Base-by-base conservation (phyloP, 2,329 filamentous ascomycete species). In the Pestalotiopsis sp. region DNA sequence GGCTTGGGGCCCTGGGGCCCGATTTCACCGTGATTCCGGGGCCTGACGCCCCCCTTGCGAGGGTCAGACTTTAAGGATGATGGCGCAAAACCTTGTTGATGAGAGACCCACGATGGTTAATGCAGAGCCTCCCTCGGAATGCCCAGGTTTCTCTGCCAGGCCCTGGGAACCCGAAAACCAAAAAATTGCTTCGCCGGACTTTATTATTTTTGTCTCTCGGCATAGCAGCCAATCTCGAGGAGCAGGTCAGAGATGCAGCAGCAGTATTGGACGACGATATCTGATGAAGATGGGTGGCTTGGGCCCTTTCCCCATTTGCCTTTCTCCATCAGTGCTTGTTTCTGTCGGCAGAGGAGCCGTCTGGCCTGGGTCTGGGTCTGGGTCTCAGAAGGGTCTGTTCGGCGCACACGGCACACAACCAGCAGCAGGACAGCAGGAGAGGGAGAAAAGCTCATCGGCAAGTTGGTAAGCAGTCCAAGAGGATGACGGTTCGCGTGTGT, bases 1-100 rank as follows among this genome's bases (percentile, higher is more conserved):
- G 63, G 41, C 41, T 31, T 65, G 49, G 49, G 45, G 17, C 45
- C 45, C 27, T n/a, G 41, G 39, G 27, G 13, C 52, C 23, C 41
- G 31, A 57, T 36, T n/a, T 36, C 41, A 38, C 25, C n/a, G 63
- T 57, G 63, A 27, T 65, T 57, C 63, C 45, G 41, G 20, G 27
- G 25, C 27, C 63, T 49, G 52, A 55, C 25, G 27, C 45, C 49
- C 45, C 45, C n/a, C 41, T 38, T 38, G 49, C 25, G 36, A 65
- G 45, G 45, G 63, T 55, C 25, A 55, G 63, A 55, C 41, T 23
- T 58, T 38, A 57, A 38, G 41, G 25, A 36, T 55, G 63, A 65
- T 25, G 63, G 49, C 31, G 41, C 49, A 65, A 65, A 65, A 64
- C 61, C 61, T 64, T 64, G 61, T 49, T 64, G 41, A 49, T n/a